These are phyloP conservation scores for Cinchona pubescens DNA, from an alignment of 257 asterid species.

Conservation along the genomic window DNA sequence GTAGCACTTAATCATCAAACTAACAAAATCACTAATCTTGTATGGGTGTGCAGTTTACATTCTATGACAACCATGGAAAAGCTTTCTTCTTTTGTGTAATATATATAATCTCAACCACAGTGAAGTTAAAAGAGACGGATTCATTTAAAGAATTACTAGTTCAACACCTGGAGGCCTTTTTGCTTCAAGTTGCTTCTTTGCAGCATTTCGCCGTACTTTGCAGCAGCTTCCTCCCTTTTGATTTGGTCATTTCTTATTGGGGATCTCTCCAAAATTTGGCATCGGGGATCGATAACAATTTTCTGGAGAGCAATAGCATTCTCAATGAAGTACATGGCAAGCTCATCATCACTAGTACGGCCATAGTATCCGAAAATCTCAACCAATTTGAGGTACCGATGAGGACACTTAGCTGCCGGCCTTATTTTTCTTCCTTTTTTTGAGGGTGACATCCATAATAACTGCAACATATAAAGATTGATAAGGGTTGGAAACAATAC, in stretches of 20 bases:
- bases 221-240: slow-evolving; percentile 43
- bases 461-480: slow-evolving; percentile 29
- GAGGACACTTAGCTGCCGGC: slow-evolving; percentile 35
- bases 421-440: slow-evolving; percentile 42
- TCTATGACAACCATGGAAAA: background rate
- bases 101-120: background rate
- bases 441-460: slow-evolving; percentile 53
- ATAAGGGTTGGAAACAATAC: background rate
- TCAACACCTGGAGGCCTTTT: slow-evolving; percentile 41
- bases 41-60: background rate
- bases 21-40: background rate
- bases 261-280: slow-evolving; percentile 40
- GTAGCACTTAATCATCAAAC: background rate
- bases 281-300: slow-evolving; percentile 47
- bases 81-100: background rate
- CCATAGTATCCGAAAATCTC: slow-evolving; percentile 58
- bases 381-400: slow-evolving; percentile 31
- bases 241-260: slow-evolving; percentile 29
- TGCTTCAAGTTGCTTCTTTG: slow-evolving; percentile 39
- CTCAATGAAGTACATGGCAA: slow-evolving; percentile 44
- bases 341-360: slow-evolving; percentile 49
- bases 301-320: slow-evolving; percentile 42
- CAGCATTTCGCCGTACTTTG: slow-evolving; percentile 41
- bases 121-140: background rate
- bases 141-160: slow-evolving; percentile 36